phyloP scores from a whole-genome alignment of 257 asterid species.

The Prunella vulgaris region DNA sequence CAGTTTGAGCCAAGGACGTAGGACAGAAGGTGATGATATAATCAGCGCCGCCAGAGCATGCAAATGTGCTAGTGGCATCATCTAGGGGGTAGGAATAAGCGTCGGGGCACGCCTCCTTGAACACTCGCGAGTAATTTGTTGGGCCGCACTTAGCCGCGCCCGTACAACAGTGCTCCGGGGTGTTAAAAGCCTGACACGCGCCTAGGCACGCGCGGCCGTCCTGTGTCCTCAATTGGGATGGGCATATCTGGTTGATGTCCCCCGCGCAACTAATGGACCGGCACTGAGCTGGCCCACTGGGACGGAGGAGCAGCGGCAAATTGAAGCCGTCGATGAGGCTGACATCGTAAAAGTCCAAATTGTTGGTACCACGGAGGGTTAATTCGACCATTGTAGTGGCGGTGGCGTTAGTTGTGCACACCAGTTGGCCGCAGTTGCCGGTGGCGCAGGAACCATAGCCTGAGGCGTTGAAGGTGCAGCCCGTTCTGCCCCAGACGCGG shows the following conservation, averaged over 20 bases:
- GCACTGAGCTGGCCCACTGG: slow-evolving; percentile 21
- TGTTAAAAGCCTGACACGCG: background rate
- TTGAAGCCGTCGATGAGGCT: slow-evolving; percentile 68
- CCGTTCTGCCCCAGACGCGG: slow-evolving; percentile 60
- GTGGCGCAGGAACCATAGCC: slow-evolving; percentile 51
- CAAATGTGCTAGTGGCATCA: slow-evolving; percentile 19
- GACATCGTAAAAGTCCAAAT: slow-evolving; percentile 54
- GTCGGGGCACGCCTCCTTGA: slow-evolving; percentile 52
- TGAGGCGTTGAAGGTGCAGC: slow-evolving; percentile 43
- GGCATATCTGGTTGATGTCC: slow-evolving; percentile 48
- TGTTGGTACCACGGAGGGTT: slow-evolving; percentile 36
- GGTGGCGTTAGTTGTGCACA: slow-evolving; percentile 37
- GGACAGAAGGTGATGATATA: slow-evolving; percentile 56
- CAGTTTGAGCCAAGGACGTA: background rate
- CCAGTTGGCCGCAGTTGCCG: slow-evolving; percentile 49
- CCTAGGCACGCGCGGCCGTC: slow-evolving; percentile 31
- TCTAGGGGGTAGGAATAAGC: slow-evolving; percentile 50
- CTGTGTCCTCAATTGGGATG: slow-evolving; percentile 38
- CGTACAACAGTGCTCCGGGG: too few relatives aligned
- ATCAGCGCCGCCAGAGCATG: slow-evolving; percentile 37
- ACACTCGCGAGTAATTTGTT: slow-evolving; percentile 42
- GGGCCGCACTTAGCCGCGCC: background rate
- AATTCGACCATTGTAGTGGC: slow-evolving; percentile 63
- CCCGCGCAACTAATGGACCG: slow-evolving; percentile 47
- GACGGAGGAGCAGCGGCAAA: slow-evolving; percentile 51